These are phyloP conservation scores for Populus pruinosa DNA, from an alignment of 345 rosid species.

Conservation along the genomic window DNA sequence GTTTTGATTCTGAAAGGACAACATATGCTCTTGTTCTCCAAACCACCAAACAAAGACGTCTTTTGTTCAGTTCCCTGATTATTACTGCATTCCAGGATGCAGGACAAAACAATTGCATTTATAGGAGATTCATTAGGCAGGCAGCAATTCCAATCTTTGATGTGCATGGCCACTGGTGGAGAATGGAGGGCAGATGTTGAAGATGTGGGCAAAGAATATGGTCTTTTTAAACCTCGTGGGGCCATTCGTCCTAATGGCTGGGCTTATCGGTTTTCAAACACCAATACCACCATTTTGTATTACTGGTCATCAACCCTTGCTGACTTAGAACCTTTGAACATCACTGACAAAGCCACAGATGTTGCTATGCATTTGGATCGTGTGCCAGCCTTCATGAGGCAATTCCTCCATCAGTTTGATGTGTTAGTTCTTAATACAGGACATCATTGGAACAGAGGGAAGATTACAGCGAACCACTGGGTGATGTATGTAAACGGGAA, in stretches of 20 bases:
- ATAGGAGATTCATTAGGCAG: slow-evolving; percentile 59
- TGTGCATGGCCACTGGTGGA: slow-evolving; percentile 59
- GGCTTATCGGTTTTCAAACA: slow-evolving; percentile 49
- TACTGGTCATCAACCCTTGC: slow-evolving; percentile 58
- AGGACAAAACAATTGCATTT: slow-evolving; percentile 49
- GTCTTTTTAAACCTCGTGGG: slow-evolving; percentile 35
- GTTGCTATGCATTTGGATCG: slow-evolving; percentile 60
- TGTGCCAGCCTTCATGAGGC: slow-evolving; percentile 42
- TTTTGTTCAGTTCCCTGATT: background rate
- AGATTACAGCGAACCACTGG: slow-evolving; percentile 41
- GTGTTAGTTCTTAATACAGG: slow-evolving; percentile 52
- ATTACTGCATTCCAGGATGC: slow-evolving; percentile 38
- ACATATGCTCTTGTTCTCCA: background rate
- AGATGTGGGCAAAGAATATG: slow-evolving; percentile 47
- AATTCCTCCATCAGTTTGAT: slow-evolving; percentile 30
- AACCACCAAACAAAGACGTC: background rate
- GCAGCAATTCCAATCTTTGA: slow-evolving; percentile 57
- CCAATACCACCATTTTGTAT: slow-evolving; percentile 54
- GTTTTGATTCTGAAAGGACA: background rate
- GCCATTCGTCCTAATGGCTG: slow-evolving; percentile 49
- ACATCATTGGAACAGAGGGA: slow-evolving; percentile 57
- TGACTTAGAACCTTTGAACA: slow-evolving; percentile 39
- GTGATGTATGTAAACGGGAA: slow-evolving; percentile 48
- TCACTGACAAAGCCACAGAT: slow-evolving; percentile 25
- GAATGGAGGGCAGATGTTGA: slow-evolving; percentile 36